A percentile compares a stretch with the other conserved stretches of the same genome.
These are phyloP conservation scores for Fomitopsis palustris DNA, from an alignment of 1,284 basidiomycete genomes.

Conservation along the genomic window DNA sequence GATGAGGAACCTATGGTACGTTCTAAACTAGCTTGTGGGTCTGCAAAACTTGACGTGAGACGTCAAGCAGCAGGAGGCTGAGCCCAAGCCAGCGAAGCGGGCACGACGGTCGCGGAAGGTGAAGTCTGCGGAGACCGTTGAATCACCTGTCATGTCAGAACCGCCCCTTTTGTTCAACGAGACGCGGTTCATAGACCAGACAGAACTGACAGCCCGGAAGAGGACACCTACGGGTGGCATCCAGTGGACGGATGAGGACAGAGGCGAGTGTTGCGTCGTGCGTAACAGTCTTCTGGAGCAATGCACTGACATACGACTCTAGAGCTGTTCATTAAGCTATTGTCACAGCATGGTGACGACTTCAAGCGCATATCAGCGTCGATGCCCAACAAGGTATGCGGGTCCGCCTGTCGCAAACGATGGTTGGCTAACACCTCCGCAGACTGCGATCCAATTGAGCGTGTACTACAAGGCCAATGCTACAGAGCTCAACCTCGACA, in stretches of 20 bases:
- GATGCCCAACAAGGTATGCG: conserved; percentile 66
- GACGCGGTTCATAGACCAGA: conserved; percentile 28
- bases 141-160: conserved; percentile 21
- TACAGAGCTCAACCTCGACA: conserved; percentile 41
- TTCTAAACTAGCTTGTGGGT: no score
- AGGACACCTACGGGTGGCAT: conserved; percentile 30
- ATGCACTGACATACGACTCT: conserved; percentile 34
- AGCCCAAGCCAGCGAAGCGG: conserved; percentile 28
- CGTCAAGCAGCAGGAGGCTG: conserved; percentile 25
- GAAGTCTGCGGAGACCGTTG: conserved; percentile 14
- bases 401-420: not conserved
- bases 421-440: conserved; percentile 4
- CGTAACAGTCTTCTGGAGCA: conserved; percentile 28
- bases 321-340: conserved; percentile 61
- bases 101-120: conserved; percentile 29
- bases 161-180: conserved; percentile 22
- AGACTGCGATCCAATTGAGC: conserved; percentile 75
- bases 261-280: conserved; percentile 36
- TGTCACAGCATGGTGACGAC: conserved; percentile 70
- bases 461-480: conserved; percentile 59
- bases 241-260: conserved; percentile 58
- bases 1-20: conserved; percentile 36
- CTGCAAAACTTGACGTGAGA: no score
- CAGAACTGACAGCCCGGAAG: conserved; percentile 31
- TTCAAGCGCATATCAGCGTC: conserved; percentile 73